These are phyloP conservation scores for Selenicereus undatus DNA, from an alignment of 148 eudicot genomes.

Conservation along the genomic window DNA sequence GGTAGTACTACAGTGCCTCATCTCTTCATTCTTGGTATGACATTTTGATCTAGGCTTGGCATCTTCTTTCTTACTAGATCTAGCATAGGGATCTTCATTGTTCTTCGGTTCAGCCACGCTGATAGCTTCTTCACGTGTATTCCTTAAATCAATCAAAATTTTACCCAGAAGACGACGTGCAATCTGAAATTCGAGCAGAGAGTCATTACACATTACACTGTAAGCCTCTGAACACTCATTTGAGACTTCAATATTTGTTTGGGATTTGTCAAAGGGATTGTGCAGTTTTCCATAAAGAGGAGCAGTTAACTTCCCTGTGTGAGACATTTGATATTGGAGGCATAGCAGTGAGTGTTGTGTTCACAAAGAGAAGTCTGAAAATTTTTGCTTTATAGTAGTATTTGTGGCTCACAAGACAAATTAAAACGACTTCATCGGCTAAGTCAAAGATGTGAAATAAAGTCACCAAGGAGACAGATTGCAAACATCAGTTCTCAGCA, in stretches of 20 bases:
- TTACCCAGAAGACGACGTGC: conserved; percentile 98
- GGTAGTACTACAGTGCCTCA: conserved; percentile 49
- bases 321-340: background rate
- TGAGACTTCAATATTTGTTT: background rate
- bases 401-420: no score
- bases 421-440: no score
- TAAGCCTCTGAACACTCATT: background rate
- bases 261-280: no score
- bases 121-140: conserved; percentile 90
- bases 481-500: no score
- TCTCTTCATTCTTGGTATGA: conserved; percentile 46
- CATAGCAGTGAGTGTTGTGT: background rate
- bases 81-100: conserved; percentile 39
- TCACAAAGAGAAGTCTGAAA: no score
- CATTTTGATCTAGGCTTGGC: conserved; percentile 40
- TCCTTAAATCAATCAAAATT: conserved; percentile 85
- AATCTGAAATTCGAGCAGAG: conserved; percentile 50
- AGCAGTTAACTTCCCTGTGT: no score
- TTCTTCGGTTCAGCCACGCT: conserved; percentile 77
- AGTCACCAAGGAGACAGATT: no score
- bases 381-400: no score
- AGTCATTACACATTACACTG: background rate
- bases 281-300: no score
- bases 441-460: no score
- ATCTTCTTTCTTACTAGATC: conserved; percentile 45